A percentile compares a stretch with the other conserved stretches of the same genome.
Conservation (phyloP, 805 yeast species). For the Ogataea philodendri region DNA sequence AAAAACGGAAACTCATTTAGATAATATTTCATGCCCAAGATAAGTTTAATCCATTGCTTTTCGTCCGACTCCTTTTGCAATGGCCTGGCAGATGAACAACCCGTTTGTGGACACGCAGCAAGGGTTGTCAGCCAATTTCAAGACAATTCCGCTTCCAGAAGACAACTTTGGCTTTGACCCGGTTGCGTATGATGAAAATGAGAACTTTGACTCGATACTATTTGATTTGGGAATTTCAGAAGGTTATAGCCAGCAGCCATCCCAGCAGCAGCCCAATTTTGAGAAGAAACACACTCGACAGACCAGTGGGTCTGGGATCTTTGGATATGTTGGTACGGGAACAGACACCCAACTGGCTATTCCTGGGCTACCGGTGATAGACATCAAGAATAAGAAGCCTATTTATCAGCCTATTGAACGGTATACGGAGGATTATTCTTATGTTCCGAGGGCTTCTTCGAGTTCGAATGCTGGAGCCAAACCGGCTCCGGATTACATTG, state of each 20-base stretch:
- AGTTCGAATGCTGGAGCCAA: constrained; percentile 3
- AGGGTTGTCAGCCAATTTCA: constrained; percentile 34
- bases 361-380: constrained; percentile 41
- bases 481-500: constrained; percentile 40
- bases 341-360: constrained; percentile 56
- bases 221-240: constrained; percentile 34
- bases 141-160: constrained; percentile 48
- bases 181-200: constrained; percentile 11
- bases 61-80: constrained; percentile 3
- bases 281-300: constrained; percentile 51
- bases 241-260: constrained; percentile 28
- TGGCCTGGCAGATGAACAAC: constrained; percentile 24
- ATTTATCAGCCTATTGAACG: constrained; percentile 36
- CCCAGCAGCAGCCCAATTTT: constrained; percentile 10
- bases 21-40: constrained; percentile 7
- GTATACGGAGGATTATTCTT: constrained; percentile 30
- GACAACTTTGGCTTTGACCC: constrained; percentile 48
- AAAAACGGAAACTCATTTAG: constrained; percentile 19
- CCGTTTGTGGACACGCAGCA: constrained; percentile 33
- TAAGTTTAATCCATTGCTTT: constrained; percentile 10
- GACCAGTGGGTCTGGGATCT: constrained; percentile 77
- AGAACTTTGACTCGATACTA: constrained; percentile 32
- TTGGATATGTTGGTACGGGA: constrained; percentile 63
- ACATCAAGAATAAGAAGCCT: constrained; percentile 30
- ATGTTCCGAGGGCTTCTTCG: constrained; percentile 1